Base-by-base conservation (phyloP, 208 protist genomes). In the Wallacemonas collosoma region DNA sequence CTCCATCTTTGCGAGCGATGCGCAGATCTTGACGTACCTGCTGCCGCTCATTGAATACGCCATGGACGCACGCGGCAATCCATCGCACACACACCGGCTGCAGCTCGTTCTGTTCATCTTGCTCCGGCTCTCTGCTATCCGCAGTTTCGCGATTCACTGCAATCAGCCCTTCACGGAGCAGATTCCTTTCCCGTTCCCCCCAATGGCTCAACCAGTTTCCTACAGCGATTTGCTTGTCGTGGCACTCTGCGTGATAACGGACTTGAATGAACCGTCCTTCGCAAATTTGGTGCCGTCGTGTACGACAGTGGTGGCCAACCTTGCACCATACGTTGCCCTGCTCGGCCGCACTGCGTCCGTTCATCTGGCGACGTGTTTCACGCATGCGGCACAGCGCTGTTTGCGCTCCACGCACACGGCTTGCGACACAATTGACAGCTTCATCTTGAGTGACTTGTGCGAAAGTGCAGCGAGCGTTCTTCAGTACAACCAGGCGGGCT, bases 201-300 rank as follows among this genome's bases (percentile, higher is more conserved):
- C 64, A 68, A 58, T 76, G 53, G 61, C 61, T 3, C 14, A 41
- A 56, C 56, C 48, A 6, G 58, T 71, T 3, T 88, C 89, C 6
- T 97, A 97, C 71, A 83, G 87, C 68, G 93, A 97, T 73, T 62
- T 97, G 9, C 67, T 98, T n/a, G 73, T 97, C 9, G 68, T 90
- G 2, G 79, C 87, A 1, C 45, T 97, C 43, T 89, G 87, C 69
- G 62, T 83, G 1, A 78, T 97, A 35, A 65, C 93, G 55, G 76
- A 87, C 38, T 83, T 81, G 68, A 71, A 77, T 14, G 79, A 92
- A 35, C 44, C 75, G 1, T 9, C 74, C 6, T 80, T 94, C 57
- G 67, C 74, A 26, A 79, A 81, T 35, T 60, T 95, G n/a, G 73
- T 86, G 62, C 66, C 78, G 14, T 93, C 86, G 35, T 95, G 93